Conservation (phyloP, 1,284 basidiomycete genomes). For the Tetrapyrgos nigripes region DNA sequence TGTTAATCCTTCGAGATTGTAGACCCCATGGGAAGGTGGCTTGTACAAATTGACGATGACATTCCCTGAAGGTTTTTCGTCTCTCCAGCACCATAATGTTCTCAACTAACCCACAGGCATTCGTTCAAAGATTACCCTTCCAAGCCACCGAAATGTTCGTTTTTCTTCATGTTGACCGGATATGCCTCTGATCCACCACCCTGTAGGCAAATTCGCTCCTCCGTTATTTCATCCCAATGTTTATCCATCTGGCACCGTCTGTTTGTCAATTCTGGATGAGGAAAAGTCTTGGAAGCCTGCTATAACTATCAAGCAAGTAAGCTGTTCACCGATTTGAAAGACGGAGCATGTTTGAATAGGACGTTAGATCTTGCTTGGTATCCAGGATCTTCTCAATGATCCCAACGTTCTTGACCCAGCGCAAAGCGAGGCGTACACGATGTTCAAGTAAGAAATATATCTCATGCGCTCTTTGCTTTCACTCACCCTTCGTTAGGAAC, state of each 20-base stretch:
- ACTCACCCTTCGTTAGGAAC: too few species aligned
- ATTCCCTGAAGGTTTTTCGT: conserved; percentile 87
- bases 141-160: conserved; percentile 93
- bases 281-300: conserved; percentile 99
- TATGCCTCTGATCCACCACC: conserved; percentile 2
- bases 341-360: conserved; percentile 1
- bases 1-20: conserved; percentile 2
- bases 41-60: conserved; percentile 93
- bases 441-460: conserved; percentile 98
- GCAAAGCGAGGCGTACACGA: conserved; percentile 96
- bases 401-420: conserved; percentile 96
- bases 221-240: conserved; percentile 99
- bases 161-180: not conserved
- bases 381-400: conserved; percentile 93
- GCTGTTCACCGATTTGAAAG: conserved; percentile 23
- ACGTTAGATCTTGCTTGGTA: conserved; percentile 88
- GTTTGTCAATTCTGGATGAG: conserved; percentile 97
- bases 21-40: conserved; percentile 98
- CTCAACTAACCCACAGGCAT: conserved; percentile 16
- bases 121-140: conserved; percentile 83
- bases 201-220: conserved; percentile 93
- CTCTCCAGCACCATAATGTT: conserved; percentile 12
- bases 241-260: conserved; percentile 98
- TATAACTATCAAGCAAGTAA: conserved; percentile 97
- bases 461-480: too few species aligned